Percentiles rank a stretch among this genome's conserved stretches.
These are phyloP conservation scores for Verticillium albo-atrum DNA, from an alignment of 2,329 filamentous ascomycete genomes.

Conservation along the genomic window DNA sequence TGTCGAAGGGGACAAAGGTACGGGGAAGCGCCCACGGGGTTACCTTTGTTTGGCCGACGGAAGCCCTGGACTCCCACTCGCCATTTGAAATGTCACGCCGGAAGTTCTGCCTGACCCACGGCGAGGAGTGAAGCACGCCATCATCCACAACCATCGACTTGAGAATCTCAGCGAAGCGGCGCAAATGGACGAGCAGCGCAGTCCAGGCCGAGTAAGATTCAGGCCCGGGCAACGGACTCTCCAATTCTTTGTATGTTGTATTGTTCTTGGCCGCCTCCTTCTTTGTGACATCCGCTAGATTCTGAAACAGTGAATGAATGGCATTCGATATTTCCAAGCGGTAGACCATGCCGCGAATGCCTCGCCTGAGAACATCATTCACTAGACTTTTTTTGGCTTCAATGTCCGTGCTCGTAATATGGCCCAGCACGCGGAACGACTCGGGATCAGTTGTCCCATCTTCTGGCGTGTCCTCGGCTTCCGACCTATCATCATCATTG, in stretches of 20 bases:
- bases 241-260: background rate
- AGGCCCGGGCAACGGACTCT: background rate
- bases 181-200: constrained; percentile 1
- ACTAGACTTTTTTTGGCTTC: constrained; percentile 5
- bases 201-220: background rate
- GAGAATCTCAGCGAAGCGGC: background rate
- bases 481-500: background rate
- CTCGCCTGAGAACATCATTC: constrained; percentile 5
- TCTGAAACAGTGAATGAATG: background rate
- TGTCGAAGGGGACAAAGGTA: background rate
- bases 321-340: background rate
- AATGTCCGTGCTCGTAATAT: constrained; percentile 2
- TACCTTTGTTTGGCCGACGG: background rate
- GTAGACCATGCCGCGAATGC: background rate
- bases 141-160: background rate
- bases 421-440: background rate
- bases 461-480: background rate
- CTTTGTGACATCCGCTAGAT: background rate
- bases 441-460: background rate
- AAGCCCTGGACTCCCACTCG: background rate
- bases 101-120: background rate
- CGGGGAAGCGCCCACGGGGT: background rate
- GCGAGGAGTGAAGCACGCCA: background rate
- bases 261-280: background rate
- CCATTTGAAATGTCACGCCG: background rate